These are phyloP conservation scores for Diaporthe sp. DNA, from an alignment of 2,329 filamentous ascomycete species.

Conservation along the genomic window DNA sequence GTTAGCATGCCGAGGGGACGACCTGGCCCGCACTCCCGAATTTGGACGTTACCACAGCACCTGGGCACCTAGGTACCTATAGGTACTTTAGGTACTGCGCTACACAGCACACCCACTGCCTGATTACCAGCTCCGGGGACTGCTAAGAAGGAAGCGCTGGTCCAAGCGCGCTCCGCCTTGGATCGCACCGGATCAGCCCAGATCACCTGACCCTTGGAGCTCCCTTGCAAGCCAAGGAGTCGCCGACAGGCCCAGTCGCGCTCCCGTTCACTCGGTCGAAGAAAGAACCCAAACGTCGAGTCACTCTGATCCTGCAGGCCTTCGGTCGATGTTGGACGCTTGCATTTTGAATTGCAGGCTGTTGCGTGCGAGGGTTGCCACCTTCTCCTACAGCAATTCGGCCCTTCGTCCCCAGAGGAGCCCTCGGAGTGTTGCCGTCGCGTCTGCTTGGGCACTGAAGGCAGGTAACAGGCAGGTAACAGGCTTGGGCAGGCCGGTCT, in stretches of 20 bases:
- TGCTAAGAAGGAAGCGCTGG: neutral
- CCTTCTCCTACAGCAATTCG: no score
- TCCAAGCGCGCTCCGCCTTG: neutral
- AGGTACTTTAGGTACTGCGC: neutral
- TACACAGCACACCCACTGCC: no score
- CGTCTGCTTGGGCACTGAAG: neutral
- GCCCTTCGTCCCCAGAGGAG: neutral
- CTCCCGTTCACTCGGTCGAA: neutral
- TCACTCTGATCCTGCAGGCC: neutral
- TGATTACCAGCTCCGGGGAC: neutral
- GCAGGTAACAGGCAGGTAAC: neutral
- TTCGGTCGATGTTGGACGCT: neutral
- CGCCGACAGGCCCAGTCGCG: neutral
- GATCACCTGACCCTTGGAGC: constrained; percentile 26
- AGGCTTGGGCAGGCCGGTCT: neutral
- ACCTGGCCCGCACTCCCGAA: no score
- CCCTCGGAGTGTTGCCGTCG: neutral
- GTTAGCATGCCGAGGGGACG: neutral
- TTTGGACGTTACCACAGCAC: no score
- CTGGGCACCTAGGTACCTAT: neutral
- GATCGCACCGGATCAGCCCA: neutral
- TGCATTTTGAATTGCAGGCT: neutral
- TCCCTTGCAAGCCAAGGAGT: constrained; percentile 1
- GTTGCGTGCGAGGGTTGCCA: neutral
- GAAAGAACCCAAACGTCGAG: neutral